phyloP scores from a whole-genome alignment of 202 grass and related monocot genomes.

The Setaria viridis region DNA sequence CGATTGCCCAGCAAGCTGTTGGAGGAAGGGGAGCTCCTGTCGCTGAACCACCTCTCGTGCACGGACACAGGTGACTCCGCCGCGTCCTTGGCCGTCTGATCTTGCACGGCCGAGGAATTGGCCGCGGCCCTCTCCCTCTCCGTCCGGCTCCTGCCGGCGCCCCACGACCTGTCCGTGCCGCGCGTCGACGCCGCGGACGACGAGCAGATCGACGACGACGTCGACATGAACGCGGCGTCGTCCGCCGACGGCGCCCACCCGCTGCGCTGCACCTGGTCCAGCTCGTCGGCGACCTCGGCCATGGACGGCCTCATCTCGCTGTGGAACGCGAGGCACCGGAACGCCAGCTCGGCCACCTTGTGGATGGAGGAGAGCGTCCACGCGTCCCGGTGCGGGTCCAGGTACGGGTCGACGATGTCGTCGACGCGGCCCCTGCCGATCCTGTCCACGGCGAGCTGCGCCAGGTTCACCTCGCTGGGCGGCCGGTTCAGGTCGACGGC shows the following conservation, averaged over 20 bases:
- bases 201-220: slow-evolving; percentile 60
- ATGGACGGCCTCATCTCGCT: slow-evolving; percentile 75
- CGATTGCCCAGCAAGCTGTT: slow-evolving; percentile 63
- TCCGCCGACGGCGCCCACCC: slow-evolving; percentile 64
- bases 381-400: slow-evolving; percentile 66
- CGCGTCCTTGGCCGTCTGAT: slow-evolving; percentile 10
- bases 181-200: slow-evolving; percentile 53
- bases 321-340: slow-evolving; percentile 80
- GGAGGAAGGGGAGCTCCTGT: slow-evolving; percentile 69
- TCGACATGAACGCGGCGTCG: slow-evolving; percentile 60
- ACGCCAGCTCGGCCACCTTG: slow-evolving; percentile 75
- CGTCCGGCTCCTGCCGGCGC: slow-evolving; percentile 34
- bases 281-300: slow-evolving; percentile 68
- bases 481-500: slow-evolving; percentile 56
- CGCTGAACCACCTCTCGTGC: slow-evolving; percentile 71
- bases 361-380: slow-evolving; percentile 69
- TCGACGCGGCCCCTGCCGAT: slow-evolving; percentile 70
- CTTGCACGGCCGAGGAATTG: slow-evolving; percentile 15
- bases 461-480: slow-evolving; percentile 69
- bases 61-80: slow-evolving; percentile 68
- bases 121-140: not conserved
- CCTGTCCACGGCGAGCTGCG: slow-evolving; percentile 63
- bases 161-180: slow-evolving; percentile 57
- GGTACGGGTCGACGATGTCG: slow-evolving; percentile 68
- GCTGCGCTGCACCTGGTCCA: slow-evolving; percentile 64